phyloP scores from a whole-genome alignment of 2,329 filamentous ascomycete species.

The Trichophaea hybrida region DNA sequence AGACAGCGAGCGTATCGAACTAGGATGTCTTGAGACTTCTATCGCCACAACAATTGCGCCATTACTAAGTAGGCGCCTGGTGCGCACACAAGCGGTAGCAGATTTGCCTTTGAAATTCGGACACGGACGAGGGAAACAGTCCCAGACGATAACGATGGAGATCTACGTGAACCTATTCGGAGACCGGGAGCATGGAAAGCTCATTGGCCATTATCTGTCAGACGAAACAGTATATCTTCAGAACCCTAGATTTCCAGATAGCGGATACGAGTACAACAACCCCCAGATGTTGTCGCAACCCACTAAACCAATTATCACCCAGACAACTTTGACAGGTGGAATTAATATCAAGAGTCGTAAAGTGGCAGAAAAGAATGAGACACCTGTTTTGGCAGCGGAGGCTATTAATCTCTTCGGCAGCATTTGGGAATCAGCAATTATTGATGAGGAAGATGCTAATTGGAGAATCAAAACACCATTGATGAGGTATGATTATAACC shows the following conservation, averaged over 20 bases:
- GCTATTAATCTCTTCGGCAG: conserved; percentile 6
- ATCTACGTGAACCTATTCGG: background rate
- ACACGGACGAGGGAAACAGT: background rate
- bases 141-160: background rate
- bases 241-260: conserved; percentile 8
- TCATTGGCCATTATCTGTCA: conserved; percentile 6
- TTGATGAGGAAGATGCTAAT: conserved; percentile 23
- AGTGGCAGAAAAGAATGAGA: background rate
- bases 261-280: conserved; percentile 8
- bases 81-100: background rate
- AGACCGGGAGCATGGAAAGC: background rate
- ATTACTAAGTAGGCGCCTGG: background rate
- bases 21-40: background rate
- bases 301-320: background rate
- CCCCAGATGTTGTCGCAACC: conserved; percentile 11
- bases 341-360: background rate
- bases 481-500: too few species aligned
- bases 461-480: too few species aligned
- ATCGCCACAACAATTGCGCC: background rate
- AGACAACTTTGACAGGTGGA: conserved; percentile 5
- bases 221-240: conserved; percentile 9
- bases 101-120: background rate
- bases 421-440: conserved; percentile 12
- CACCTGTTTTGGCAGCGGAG: background rate
- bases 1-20: background rate